Conservation (phyloP, 2,329 filamentous ascomycete genomes). For the Immersiporthe knoxdaviesiana region DNA sequence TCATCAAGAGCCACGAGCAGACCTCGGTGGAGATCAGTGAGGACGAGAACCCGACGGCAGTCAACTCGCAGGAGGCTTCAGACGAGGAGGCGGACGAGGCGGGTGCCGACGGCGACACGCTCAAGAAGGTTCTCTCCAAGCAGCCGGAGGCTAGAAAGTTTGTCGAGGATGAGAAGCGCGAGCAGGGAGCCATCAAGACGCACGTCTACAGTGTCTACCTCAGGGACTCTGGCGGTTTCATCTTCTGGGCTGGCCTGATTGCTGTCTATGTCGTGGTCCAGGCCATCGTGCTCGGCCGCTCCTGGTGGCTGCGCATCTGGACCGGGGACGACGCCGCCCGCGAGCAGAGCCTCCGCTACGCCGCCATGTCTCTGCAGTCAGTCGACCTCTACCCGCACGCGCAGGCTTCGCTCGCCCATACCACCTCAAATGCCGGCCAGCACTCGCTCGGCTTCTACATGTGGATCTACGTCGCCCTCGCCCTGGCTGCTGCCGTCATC, state of each 20-base stretch:
- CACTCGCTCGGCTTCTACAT: constrained; percentile 65
- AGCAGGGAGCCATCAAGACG: constrained; percentile 69
- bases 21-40: constrained; percentile 48
- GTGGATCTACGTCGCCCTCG: constrained; percentile 66
- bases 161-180: constrained; percentile 73
- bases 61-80: constrained; percentile 58
- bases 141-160: constrained; percentile 64
- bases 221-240: constrained; percentile 64
- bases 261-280: constrained; percentile 60
- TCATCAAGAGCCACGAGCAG: constrained; percentile 62
- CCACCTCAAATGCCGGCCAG: constrained; percentile 33
- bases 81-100: constrained; percentile 45
- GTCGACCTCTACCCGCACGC: constrained; percentile 44
- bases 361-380: constrained; percentile 50
- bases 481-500: constrained; percentile 58
- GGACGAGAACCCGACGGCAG: constrained; percentile 55
- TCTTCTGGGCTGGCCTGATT: constrained; percentile 61
- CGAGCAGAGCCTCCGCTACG: constrained; percentile 46
- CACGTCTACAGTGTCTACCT: constrained; percentile 72
- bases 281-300: constrained; percentile 57
- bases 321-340: constrained; percentile 47
- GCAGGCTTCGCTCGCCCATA: constrained; percentile 30
- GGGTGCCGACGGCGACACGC: constrained; percentile 43
- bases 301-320: constrained; percentile 69
- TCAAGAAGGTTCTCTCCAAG: constrained; percentile 56